Evolutionary conservation across 2,329 filamentous ascomycete species (phyloP).

Genomic region (Gnomoniopsis smithogilvyi): DNA sequence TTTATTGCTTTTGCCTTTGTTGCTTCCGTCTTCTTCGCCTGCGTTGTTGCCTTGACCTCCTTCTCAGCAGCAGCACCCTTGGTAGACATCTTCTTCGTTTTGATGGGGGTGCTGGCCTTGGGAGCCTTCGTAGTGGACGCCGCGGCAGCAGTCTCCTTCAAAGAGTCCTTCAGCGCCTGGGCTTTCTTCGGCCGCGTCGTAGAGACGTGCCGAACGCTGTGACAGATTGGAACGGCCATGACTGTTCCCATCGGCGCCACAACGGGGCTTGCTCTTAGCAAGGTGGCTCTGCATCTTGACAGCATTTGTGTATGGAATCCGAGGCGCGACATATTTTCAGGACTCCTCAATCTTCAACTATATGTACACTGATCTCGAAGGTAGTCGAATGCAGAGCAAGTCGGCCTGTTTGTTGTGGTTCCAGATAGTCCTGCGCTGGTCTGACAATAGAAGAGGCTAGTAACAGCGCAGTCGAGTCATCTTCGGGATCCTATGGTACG

Average conservation of each 20-base stretch:
- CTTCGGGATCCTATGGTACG: neutral
- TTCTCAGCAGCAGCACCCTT: neutral
- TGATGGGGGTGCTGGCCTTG: neutral
- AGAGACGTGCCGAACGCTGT: conserved; percentile 9
- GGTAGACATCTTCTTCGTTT: conserved; percentile 5
- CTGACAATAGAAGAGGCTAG: neutral
- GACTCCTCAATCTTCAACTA: neutral
- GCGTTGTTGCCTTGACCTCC: neutral
- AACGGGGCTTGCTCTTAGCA: conserved; percentile 1
- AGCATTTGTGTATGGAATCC: conserved; percentile 5
- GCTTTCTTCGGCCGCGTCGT: conserved; percentile 14
- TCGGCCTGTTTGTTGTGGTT: neutral
- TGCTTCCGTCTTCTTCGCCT: neutral
- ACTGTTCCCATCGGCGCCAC: neutral
- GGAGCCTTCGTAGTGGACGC: conserved; percentile 3
- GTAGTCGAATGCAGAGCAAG: neutral
- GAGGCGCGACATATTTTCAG: conserved; percentile 8
- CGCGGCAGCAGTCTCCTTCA: neutral
- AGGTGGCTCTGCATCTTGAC: conserved; percentile 5
- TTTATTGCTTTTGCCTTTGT: neutral
- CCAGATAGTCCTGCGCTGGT: neutral
- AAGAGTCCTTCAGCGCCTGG: conserved; percentile 6
- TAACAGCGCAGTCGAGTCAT: neutral
- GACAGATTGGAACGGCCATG: neutral
- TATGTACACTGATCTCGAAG: neutral